Evolutionary conservation across 352 stramenopile genomes (phyloP), one percentile per base, ranked within the genome.

Genomic region (Peronospora destructor): DNA sequence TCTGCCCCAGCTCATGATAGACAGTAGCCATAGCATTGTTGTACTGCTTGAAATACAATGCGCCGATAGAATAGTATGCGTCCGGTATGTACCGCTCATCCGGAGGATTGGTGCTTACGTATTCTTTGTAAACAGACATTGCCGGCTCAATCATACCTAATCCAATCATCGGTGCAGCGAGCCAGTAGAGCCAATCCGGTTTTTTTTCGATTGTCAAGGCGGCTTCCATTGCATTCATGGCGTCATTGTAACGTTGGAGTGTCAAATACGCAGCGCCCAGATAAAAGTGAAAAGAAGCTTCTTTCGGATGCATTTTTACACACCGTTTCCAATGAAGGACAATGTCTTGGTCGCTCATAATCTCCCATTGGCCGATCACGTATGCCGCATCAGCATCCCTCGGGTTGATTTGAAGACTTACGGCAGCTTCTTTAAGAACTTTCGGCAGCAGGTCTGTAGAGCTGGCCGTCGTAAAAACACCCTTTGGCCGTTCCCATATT

Each of bases 41-140:
- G 23, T 37, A 49, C 19, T 65, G 42, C 12, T 60, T 56, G 13
- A 69, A 55, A 36, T 66, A 60, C 14, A 72, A 11, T 9, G 59
- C 56, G 8, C 55, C 64, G 38, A 72, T 53, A 0, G 51, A 54
- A 49, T 66, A 68, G 14, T 64, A 69, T 0, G 64, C 64, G 14
- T 72, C 64, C 0, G 64, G 59, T 23, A 72, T 59, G 25, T 61
- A 69, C n/a, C 53, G 39, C n/a, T 69, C 64, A 23, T 72, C 55
- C 0, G 59, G 59, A 49, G 64, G 34, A 30, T 59, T 55, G 1
- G 34, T 61, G 5, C 59, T 42, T 3, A 72, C 51, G 33, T 72
- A 72, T 32, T 72, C 55, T 30, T 59, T 45, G 42, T 53, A 64
- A 5, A 69, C 16, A 1, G 43, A 17, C 29, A 59, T 29, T 4